phyloP scores from a whole-genome alignment of 1,284 basidiomycete genomes.

The Trametes hirsuta region DNA sequence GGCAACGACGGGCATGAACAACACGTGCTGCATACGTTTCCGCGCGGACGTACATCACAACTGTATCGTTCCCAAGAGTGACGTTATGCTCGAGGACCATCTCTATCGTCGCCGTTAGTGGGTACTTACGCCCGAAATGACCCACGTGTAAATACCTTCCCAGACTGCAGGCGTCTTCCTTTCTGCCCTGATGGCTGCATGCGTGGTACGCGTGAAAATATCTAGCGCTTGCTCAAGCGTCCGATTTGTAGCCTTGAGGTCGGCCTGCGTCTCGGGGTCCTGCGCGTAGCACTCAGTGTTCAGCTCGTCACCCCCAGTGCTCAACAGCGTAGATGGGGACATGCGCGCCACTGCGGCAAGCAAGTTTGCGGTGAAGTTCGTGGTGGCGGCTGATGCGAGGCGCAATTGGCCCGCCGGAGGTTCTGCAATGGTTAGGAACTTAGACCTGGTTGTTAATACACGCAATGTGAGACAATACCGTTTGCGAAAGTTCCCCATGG shows the following conservation, averaged over 20 bases:
- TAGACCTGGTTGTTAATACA: not conserved
- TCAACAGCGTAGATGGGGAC: slow-evolving; percentile 65
- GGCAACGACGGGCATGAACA: not conserved
- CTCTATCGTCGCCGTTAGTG: slow-evolving; percentile 40
- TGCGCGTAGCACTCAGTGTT: slow-evolving; percentile 69
- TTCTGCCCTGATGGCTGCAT: slow-evolving; percentile 43
- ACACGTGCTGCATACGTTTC: not conserved
- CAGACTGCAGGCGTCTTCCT: slow-evolving; percentile 70
- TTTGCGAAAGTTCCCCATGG: slow-evolving; percentile 70
- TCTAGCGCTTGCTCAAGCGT: slow-evolving; percentile 67
- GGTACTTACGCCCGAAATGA: slow-evolving; percentile 26
- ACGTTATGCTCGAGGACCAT: slow-evolving; percentile 71
- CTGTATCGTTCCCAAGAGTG: slow-evolving; percentile 63
- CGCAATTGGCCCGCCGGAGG: slow-evolving; percentile 84
- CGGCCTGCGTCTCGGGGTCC: slow-evolving; percentile 59
- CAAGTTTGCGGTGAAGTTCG: slow-evolving; percentile 48
- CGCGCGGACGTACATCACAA: slow-evolving; percentile 59
- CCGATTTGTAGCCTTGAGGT: slow-evolving; percentile 48
- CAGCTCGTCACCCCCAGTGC: slow-evolving; percentile 84
- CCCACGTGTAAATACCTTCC: slow-evolving; percentile 50
- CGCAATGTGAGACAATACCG: slow-evolving; percentile 36
- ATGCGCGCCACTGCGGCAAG: slow-evolving; percentile 46
- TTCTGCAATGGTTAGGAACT: slow-evolving; percentile 40
- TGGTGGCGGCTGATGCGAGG: slow-evolving; percentile 52
- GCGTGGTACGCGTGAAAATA: slow-evolving; percentile 59